Evolutionary conservation across 306 rosid genomes (phyloP).

Genomic region (Casuarina cunninghamiana): DNA sequence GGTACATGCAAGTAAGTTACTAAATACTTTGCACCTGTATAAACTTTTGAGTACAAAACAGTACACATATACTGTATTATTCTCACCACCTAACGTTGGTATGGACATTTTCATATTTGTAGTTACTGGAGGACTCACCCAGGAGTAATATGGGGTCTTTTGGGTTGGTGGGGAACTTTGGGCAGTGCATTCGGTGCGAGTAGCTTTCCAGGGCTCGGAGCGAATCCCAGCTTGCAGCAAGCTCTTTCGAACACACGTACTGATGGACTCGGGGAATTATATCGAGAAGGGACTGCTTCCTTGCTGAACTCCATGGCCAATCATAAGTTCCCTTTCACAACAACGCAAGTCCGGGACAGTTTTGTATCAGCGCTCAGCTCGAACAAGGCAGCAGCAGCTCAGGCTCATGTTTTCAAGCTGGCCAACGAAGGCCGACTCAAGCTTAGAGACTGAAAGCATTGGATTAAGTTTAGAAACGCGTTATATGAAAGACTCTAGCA

Average conservation of each 20-base stretch:
- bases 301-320: slow-evolving; percentile 81
- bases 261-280: slow-evolving; percentile 77
- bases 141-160: slow-evolving; percentile 67
- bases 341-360: slow-evolving; percentile 66
- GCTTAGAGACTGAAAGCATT: slow-evolving; percentile 39
- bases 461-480: slow-evolving; percentile 21
- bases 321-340: slow-evolving; percentile 65
- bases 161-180: slow-evolving; percentile 92
- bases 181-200: slow-evolving; percentile 70
- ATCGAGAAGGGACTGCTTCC: slow-evolving; percentile 81
- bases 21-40: neutral
- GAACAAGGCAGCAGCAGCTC: slow-evolving; percentile 69
- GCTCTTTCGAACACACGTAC: slow-evolving; percentile 80
- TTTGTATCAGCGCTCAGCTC: slow-evolving; percentile 62
- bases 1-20: slow-evolving; percentile 86
- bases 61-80: too few species aligned
- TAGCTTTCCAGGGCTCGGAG: slow-evolving; percentile 57
- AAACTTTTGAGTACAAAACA: too few species aligned
- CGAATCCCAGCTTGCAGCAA: slow-evolving; percentile 56
- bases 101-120: slow-evolving; percentile 16
- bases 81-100: too few species aligned
- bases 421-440: slow-evolving; percentile 82
- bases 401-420: slow-evolving; percentile 72
- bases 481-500: slow-evolving; percentile 22
- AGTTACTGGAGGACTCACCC: slow-evolving; percentile 94